Base-by-base conservation (phyloP, 1,139 yeast genomes). In the Candida frijolesensis region DNA sequence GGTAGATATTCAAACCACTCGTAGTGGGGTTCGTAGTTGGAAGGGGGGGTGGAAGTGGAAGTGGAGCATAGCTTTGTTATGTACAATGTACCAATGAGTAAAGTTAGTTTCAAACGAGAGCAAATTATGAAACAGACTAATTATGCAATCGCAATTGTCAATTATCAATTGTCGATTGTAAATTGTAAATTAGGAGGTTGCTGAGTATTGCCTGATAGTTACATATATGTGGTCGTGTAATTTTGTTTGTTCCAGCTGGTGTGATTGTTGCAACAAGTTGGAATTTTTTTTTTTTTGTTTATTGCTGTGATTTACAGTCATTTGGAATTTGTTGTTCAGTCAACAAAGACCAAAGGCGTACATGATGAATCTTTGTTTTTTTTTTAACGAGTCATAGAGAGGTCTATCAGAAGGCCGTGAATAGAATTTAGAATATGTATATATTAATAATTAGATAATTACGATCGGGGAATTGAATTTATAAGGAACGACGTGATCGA, bases 401-500 rank as follows among this genome's bases (percentile, higher is more conserved):
- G n/a, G n/a, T n/a, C n/a, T n/a, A n/a, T n/a, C 25, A 22, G 7
- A 22, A 22, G 25, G 25, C 7, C 25, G 25, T 22, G 2, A n/a
- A 12, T 19, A 38, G 22, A 19, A 37, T 10, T 19, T 15, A 11
- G 15, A 39, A 40, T 27, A 14, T 27, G 35, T 11, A 35, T 43
- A 22, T 12, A 43, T 43, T 43, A 43, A 43, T 33, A 34, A 43
- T 43, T 43, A 34, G 35, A 35, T 34, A 43, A 34, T 43, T 43
- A 43, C 41, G 41, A 34, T 43, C 46, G 45, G 33, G 32, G 33
- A 43, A 27, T 40, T 14, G 15, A 12, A 27, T 14, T 22, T 34
- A 42, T 42, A 42, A 42, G 45, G 45, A 42, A 42, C 39, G 46
- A 34, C 41, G 15, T 25, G 46, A 43, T 18, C 41, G 46, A 34